phyloP scores from a whole-genome alignment of 306 rosid species.

The Castanopsis chinensis region DNA sequence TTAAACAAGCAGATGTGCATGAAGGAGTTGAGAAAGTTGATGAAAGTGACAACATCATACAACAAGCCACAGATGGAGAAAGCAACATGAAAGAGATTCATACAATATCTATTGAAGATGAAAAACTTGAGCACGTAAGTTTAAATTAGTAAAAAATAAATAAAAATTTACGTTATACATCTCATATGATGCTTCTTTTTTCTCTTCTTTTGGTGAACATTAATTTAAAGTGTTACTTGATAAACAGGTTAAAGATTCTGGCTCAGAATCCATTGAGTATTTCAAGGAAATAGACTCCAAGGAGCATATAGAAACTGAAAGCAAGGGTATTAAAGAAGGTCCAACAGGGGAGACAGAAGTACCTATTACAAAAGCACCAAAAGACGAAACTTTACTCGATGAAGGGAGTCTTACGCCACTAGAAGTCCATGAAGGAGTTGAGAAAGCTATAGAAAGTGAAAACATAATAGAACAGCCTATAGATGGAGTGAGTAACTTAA shows the following conservation, averaged over 20 bases:
- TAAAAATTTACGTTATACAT: too few species aligned
- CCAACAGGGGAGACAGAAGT: neutral
- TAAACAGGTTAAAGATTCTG: slow-evolving; percentile 12
- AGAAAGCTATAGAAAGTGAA: neutral
- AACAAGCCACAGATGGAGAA: neutral
- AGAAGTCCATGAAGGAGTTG: neutral
- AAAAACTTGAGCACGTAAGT: slow-evolving; percentile 15
- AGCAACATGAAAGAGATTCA: neutral
- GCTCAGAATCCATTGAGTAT: slow-evolving; percentile 1
- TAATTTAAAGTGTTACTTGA: too few species aligned
- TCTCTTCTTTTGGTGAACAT: too few species aligned
- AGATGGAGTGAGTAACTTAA: neutral
- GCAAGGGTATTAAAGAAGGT: neutral
- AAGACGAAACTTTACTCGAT: neutral
- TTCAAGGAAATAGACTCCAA: neutral
- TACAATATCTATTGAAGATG: neutral
- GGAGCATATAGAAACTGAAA: neutral
- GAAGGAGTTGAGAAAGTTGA: neutral
- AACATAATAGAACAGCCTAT: neutral
- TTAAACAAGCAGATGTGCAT: neutral
- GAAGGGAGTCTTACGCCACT: neutral
- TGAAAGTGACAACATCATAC: slow-evolving; percentile 16
- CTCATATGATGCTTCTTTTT: too few species aligned
- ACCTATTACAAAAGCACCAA: neutral
- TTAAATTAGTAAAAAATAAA: neutral